These are phyloP conservation scores for Diaporthe batatas DNA, from an alignment of 2,329 filamentous ascomycete species.

Conservation along the genomic window DNA sequence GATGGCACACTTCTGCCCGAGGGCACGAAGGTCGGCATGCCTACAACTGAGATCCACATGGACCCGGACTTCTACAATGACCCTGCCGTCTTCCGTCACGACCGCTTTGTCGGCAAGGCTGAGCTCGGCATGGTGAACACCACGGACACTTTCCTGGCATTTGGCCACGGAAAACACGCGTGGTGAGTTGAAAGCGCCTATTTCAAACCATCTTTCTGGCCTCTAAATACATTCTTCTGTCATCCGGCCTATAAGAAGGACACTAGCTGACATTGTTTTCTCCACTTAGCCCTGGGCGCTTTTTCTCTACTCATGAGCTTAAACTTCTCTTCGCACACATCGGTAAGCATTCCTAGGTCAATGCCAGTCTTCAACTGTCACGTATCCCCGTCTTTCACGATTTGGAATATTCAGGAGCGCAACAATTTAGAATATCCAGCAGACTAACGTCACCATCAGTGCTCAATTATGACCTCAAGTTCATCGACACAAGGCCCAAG, in stretches of 20 bases:
- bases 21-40: conserved; percentile 55
- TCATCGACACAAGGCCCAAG: background rate
- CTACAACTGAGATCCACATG: conserved; percentile 51
- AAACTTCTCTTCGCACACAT: conserved; percentile 25
- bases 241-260: background rate
- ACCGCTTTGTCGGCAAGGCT: conserved; percentile 53
- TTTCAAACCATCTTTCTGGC: background rate
- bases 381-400: too few species aligned
- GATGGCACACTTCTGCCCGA: conserved; percentile 50
- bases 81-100: conserved; percentile 47
- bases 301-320: conserved; percentile 25
- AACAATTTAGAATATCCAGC: too few species aligned
- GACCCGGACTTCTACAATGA: conserved; percentile 51
- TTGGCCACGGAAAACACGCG: conserved; percentile 23
- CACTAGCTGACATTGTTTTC: background rate
- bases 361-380: too few species aligned
- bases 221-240: too few species aligned
- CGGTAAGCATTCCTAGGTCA: too few species aligned
- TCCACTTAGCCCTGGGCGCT: background rate
- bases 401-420: too few species aligned
- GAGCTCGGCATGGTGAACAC: conserved; percentile 19
- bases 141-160: conserved; percentile 13
- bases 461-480: conserved; percentile 21
- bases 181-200: background rate
- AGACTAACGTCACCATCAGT: background rate